Percentiles rank a stretch among this genome's conserved stretches.
Conservation (phyloP, 140 eudicot species). For the Artemisia princeps region DNA sequence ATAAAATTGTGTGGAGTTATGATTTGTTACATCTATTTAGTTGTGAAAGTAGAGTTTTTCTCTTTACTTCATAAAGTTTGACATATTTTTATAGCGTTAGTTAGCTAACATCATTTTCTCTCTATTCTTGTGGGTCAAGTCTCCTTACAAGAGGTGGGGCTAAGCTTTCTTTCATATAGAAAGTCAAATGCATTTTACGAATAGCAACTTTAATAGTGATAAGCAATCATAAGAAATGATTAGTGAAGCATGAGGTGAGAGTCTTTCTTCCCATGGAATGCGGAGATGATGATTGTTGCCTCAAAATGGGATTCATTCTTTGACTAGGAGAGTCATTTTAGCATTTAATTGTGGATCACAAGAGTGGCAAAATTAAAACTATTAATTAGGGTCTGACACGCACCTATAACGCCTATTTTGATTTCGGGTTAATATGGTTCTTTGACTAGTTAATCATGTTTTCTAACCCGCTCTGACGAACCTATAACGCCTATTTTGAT, state of each 20-base stretch:
- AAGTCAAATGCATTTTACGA: not conserved
- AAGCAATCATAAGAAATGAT: constrained; percentile 28
- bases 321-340: constrained; percentile 9
- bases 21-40: too few species aligned
- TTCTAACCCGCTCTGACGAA: too few species aligned
- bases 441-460: too few species aligned
- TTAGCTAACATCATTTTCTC: constrained; percentile 15
- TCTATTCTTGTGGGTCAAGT: not conserved
- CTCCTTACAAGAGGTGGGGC: constrained; percentile 11
- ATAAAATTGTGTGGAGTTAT: too few species aligned
- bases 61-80: too few species aligned
- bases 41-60: too few species aligned
- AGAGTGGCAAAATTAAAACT: not conserved
- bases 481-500: too few species aligned
- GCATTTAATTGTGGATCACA: constrained; percentile 22
- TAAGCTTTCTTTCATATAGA: constrained; percentile 1
- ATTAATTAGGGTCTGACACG: too few species aligned
- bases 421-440: too few species aligned
- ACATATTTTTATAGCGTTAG: not conserved
- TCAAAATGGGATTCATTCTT: constrained; percentile 12
- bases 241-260: constrained; percentile 18
- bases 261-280: constrained; percentile 23
- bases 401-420: too few species aligned
- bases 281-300: constrained; percentile 18
- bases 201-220: constrained; percentile 7